A percentile compares a stretch with the other conserved stretches of the same genome.
phyloP scores from a whole-genome alignment of 179 eudicot species.

The Silene coronaria region DNA sequence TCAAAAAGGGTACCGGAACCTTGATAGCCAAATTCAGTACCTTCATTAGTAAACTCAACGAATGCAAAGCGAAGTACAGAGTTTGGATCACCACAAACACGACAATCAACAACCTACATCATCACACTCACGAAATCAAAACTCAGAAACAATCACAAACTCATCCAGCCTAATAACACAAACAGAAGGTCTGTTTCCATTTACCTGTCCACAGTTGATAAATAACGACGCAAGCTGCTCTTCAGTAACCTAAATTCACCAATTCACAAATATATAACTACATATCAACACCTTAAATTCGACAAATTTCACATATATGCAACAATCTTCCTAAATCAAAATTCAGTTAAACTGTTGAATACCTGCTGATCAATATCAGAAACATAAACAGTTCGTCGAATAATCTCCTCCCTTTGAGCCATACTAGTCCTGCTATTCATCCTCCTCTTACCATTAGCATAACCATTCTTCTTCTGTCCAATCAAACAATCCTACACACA shows the following conservation, averaged over 20 bases:
- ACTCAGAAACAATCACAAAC: not conserved
- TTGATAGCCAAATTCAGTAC: constrained; percentile 32
- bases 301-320: not conserved
- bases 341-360: not conserved
- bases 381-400: constrained; percentile 89
- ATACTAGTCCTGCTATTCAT: constrained; percentile 72
- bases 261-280: not conserved
- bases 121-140: constrained; percentile 5
- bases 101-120: constrained; percentile 86
- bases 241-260: constrained; percentile 57
- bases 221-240: constrained; percentile 74
- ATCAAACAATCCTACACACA: constrained; percentile 4
- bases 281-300: constrained; percentile 8
- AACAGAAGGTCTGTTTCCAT: constrained; percentile 2
- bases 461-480: constrained; percentile 52
- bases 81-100: constrained; percentile 91
- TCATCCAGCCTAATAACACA: not conserved
- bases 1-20: constrained; percentile 6
- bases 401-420: constrained; percentile 91
- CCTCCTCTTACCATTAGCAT: constrained; percentile 62
- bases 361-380: constrained; percentile 99
- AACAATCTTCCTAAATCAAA: not conserved
- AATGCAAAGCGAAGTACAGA: constrained; percentile 92
- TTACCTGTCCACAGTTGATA: constrained; percentile 72
- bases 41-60: constrained; percentile 83